Evolutionary conservation across 2,329 filamentous ascomycete species (phyloP).

Genomic region (Falciphora oryzae): DNA sequence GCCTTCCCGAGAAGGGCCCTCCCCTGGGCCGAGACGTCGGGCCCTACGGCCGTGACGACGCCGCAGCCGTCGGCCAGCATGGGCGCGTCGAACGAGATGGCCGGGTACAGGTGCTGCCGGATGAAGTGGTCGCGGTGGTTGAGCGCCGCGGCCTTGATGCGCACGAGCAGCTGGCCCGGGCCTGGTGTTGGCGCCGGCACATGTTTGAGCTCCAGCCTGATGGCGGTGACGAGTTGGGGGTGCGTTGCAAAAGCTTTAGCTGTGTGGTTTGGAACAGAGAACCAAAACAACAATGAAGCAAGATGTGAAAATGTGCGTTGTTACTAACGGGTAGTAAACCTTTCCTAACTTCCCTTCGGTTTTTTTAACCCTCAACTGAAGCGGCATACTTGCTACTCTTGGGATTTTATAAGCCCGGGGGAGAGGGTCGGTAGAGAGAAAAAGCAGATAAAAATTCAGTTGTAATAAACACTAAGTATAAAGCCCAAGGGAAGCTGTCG

Average conservation of each 20-base stretch:
- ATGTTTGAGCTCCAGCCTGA: slow-evolving; percentile 53
- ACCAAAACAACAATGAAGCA: not conserved
- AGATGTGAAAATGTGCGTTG: not conserved
- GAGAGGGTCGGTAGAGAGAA: too few relatives aligned
- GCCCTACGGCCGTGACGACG: slow-evolving; percentile 60
- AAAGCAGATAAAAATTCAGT: too few relatives aligned
- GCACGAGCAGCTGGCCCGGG: slow-evolving; percentile 65
- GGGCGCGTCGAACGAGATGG: slow-evolving; percentile 70
- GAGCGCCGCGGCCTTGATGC: slow-evolving; percentile 71
- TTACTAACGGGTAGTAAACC: slow-evolving; percentile 71
- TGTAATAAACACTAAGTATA: too few relatives aligned
- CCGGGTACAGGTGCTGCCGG: slow-evolving; percentile 86
- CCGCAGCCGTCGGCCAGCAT: slow-evolving; percentile 81
- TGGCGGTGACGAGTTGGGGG: not conserved
- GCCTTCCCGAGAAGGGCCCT: slow-evolving; percentile 50
- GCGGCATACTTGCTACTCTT: slow-evolving; percentile 34
- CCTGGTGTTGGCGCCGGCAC: slow-evolving; percentile 58
- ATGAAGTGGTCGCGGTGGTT: slow-evolving; percentile 97
- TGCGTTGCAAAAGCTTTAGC: too few relatives aligned
- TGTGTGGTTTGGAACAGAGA: not conserved
- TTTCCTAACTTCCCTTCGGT: slow-evolving; percentile 72
- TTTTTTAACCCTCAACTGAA: slow-evolving; percentile 58
- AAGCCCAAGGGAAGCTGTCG: too few relatives aligned
- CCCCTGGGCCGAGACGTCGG: slow-evolving; percentile 17
- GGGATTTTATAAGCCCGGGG: too few relatives aligned